phyloP scores from a whole-genome alignment of 2,329 filamentous ascomycete genomes.

The Epichloe uncinata region DNA sequence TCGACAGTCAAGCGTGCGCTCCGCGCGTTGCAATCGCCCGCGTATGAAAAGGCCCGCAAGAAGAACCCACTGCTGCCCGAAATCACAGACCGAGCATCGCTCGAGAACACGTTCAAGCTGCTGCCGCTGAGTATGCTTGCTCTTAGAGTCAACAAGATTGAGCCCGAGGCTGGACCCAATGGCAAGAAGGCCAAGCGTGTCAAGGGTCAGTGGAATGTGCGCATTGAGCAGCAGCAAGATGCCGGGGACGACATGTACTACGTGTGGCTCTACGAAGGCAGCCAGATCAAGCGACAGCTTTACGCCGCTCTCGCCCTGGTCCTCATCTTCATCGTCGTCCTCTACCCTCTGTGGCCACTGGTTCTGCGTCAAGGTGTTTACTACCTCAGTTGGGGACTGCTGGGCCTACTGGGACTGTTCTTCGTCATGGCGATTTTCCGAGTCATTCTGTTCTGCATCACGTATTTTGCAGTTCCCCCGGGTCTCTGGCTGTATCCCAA shows the following conservation, averaged over 20 bases:
- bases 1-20: slow-evolving; percentile 86
- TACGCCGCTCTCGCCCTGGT: slow-evolving; percentile 76
- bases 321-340: slow-evolving; percentile 74
- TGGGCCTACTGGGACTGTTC: slow-evolving; percentile 82
- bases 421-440: slow-evolving; percentile 97
- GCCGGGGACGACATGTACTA: slow-evolving; percentile 81
- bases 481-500: slow-evolving; percentile 98
- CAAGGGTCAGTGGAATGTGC: slow-evolving; percentile 93
- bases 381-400: slow-evolving; percentile 90
- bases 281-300: slow-evolving; percentile 85
- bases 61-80: slow-evolving; percentile 84
- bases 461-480: slow-evolving; percentile 76
- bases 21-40: slow-evolving; percentile 75
- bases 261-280: slow-evolving; percentile 89
- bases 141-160: slow-evolving; percentile 69
- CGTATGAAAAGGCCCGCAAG: slow-evolving; percentile 76
- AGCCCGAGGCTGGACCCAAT: slow-evolving; percentile 48
- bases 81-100: slow-evolving; percentile 74
- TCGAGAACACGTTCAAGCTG: slow-evolving; percentile 90
- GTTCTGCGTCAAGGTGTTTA: slow-evolving; percentile 86
- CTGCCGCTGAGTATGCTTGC: slow-evolving; percentile 90
- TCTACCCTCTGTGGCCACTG: slow-evolving; percentile 94
- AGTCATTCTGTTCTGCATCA: slow-evolving; percentile 84
- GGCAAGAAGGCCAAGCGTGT: slow-evolving; percentile 71
- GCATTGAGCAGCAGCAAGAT: slow-evolving; percentile 93